Base-by-base conservation (phyloP, 163 green algal genomes). In the Chloromonas sp. region DNA sequence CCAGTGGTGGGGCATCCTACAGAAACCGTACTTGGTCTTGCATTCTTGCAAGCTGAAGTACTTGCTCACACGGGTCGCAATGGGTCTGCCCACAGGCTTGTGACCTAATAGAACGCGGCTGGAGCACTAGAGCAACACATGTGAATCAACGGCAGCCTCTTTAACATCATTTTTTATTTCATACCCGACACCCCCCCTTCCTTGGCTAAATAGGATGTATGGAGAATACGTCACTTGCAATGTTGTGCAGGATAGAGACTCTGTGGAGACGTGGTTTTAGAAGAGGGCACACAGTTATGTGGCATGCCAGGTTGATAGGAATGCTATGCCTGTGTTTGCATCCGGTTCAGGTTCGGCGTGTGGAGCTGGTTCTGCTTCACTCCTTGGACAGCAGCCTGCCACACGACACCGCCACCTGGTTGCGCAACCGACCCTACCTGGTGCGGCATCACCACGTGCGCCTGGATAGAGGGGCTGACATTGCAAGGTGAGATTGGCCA, bases 291-390 rank as follows among this genome's bases (percentile, higher is more conserved):
- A 36, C 36, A 36, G 36, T 36, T 36, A 36, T 36, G 36, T 36
- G 66, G 78, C 58, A 62, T 60, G 58, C 5, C 78, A 82, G 78
- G 78, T 57, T 58, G 58, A 36, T 58, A 59, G 14, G 2, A 1
- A 1, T 3, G 79, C 58, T 15, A 11, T 14, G 11, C 58, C 59
- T 58, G 79, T 59, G 60, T 66, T 59, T 14, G n/a, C 80, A 74
- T 74, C n/a, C 60, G 59, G 60, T 59, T 81, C 58, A 84, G 84
- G 58, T 91, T 60, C 85, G 91, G 83, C 85, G 93, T 0, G 89
- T 93, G 81, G 94, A 97, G 89, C 87, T 97, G 84, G 91, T 97
- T 79, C 77, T 96, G 81, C 83, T 96, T 82, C 92, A 96, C 85
- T 71, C 70, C 2, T 57, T 60, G 58, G 13, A 15, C 3, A 70